Evolutionary conservation across 75 land plant genomes (phyloP).

Genomic region (Sequoia sempervirens): DNA sequence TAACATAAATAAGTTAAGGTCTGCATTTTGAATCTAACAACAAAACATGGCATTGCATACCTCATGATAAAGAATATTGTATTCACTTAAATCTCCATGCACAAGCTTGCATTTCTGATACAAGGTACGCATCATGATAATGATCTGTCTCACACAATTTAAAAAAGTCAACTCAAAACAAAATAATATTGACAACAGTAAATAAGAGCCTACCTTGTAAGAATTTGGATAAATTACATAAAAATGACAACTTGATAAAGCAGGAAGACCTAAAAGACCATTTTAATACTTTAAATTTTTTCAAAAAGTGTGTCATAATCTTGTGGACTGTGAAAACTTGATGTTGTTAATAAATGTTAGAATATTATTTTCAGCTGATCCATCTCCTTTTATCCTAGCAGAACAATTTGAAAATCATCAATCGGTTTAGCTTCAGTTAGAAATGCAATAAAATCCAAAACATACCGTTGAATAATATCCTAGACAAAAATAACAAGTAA

Average conservation of each 20-base stretch:
- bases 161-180: neutral
- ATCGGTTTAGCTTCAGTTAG: neutral
- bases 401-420: neutral
- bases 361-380: neutral
- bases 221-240: neutral
- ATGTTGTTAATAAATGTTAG: neutral
- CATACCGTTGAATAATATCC: neutral
- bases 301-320: too few species aligned
- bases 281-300: neutral
- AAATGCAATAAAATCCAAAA: neutral
- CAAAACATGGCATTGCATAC: conserved; percentile 18
- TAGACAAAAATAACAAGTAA: neutral
- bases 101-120: conserved; percentile 93
- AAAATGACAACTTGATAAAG: neutral
- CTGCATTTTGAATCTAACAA: neutral
- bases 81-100: conserved; percentile 98
- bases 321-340: too few species aligned
- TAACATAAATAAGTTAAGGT: neutral
- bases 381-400: neutral
- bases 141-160: conserved; percentile 38
- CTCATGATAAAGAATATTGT: conserved; percentile 93
- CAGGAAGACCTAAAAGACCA: neutral
- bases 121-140: conserved; percentile 74
- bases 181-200: neutral
- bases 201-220: neutral